Conservation (phyloP, 768 basidiomycete genomes). For the Leccinum olivaceopallidum region DNA sequence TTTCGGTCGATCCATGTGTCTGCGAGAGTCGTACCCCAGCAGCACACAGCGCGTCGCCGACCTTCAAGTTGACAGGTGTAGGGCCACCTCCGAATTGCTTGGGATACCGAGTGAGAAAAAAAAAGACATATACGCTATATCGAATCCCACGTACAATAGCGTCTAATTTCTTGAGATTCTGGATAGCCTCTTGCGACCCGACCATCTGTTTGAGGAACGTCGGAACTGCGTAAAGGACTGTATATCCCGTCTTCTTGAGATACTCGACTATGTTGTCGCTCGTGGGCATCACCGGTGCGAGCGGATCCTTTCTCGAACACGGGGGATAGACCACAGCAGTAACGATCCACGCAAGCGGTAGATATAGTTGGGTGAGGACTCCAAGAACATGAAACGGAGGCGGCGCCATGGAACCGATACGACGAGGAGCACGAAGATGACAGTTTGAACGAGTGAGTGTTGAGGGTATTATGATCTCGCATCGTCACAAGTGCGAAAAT, state of each 20-base stretch:
- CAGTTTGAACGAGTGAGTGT: too few species aligned
- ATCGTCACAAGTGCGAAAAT: too few species aligned
- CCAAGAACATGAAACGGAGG: constrained; percentile 32
- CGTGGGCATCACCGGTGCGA: constrained; percentile 38
- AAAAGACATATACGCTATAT: too few species aligned
- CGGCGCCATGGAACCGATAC: constrained; percentile 24
- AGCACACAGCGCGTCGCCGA: constrained; percentile 35
- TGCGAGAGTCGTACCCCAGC: constrained; percentile 35
- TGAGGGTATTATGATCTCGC: too few species aligned
- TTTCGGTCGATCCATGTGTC: constrained; percentile 40
- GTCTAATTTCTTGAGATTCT: constrained; percentile 22
- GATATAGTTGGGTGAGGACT: constrained; percentile 16
- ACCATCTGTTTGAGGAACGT: constrained; percentile 41
- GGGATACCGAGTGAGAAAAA: neutral
- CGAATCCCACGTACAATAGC: too few species aligned
- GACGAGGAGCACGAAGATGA: constrained; percentile 9
- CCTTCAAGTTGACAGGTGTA: constrained; percentile 26
- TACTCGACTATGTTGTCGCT: constrained; percentile 41
- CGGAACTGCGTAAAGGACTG: constrained; percentile 39
- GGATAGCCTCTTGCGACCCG: constrained; percentile 22
- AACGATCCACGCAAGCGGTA: constrained; percentile 17
- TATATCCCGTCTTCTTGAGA: constrained; percentile 28
- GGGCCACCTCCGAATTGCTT: constrained; percentile 42
- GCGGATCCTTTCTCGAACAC: constrained; percentile 16
- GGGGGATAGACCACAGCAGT: constrained; percentile 30